phyloP scores from a whole-genome alignment of 2,329 filamentous ascomycete genomes.

The Alternaria consortialis region DNA sequence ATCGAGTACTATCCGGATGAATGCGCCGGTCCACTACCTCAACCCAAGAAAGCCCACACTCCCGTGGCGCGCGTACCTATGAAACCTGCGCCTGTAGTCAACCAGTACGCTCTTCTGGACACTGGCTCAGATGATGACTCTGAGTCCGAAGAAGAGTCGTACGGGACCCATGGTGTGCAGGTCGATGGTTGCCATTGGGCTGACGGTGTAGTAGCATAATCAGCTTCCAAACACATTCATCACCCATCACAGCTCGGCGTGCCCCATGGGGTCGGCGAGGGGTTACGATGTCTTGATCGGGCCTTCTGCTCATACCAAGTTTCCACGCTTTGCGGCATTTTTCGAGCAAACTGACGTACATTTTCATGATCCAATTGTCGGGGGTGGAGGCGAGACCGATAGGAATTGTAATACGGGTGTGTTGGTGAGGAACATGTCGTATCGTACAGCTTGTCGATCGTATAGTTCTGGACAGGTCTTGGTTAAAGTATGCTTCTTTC shows the following conservation, averaged over 20 bases:
- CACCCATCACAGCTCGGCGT: background rate
- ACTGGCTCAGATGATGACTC: slow-evolving; percentile 37
- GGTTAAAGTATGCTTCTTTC: slow-evolving; percentile 8
- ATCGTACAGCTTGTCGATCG: background rate
- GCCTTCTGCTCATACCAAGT: background rate
- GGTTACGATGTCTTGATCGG: background rate
- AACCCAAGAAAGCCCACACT: slow-evolving; percentile 19
- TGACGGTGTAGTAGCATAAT: slow-evolving; percentile 30
- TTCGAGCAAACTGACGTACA: background rate
- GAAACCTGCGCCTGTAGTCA: slow-evolving; percentile 37
- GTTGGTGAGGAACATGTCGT: background rate
- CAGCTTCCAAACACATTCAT: background rate
- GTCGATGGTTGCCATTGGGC: slow-evolving; percentile 32
- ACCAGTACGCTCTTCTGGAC: slow-evolving; percentile 44
- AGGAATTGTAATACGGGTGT: background rate
- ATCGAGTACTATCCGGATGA: slow-evolving; percentile 79
- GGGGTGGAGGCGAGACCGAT: background rate
- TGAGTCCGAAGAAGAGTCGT: slow-evolving; percentile 38
- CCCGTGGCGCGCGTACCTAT: slow-evolving; percentile 15
- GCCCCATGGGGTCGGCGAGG: background rate
- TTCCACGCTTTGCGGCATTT: background rate
- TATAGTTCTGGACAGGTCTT: background rate
- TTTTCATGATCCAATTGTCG: background rate
- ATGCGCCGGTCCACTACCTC: slow-evolving; percentile 68
- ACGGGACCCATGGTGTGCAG: slow-evolving; percentile 29